These are phyloP conservation scores for Poa annua DNA, from an alignment of 176 grass and related monocot genomes.

Conservation along the genomic window DNA sequence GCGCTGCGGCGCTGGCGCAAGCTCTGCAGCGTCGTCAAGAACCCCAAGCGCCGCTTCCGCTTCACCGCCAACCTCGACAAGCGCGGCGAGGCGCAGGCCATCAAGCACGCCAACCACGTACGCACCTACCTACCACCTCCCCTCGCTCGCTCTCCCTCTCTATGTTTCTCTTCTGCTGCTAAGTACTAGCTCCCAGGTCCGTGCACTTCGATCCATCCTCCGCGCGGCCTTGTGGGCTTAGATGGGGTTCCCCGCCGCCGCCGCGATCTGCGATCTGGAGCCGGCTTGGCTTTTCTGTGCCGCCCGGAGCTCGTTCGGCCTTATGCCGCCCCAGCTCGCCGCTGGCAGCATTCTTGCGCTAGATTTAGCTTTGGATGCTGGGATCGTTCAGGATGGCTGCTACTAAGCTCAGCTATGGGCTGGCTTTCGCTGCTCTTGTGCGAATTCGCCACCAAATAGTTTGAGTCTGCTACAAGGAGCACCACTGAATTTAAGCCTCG, in stretches of 20 bases:
- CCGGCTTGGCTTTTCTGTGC: neutral
- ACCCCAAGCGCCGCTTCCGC: conserved; percentile 90
- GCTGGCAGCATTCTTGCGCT: neutral
- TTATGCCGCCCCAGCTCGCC: neutral
- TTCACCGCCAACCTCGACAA: conserved; percentile 97
- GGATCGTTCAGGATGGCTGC: neutral
- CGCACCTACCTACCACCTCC: neutral
- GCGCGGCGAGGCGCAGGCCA: conserved; percentile 74
- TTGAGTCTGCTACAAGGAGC: neutral
- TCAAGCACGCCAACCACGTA: conserved; percentile 89
- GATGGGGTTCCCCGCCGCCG: neutral
- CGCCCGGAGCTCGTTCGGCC: neutral
- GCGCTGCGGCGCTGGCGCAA: conserved; percentile 84
- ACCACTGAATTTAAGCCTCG: neutral
- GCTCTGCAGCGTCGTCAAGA: conserved; percentile 90
- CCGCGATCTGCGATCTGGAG: conserved; percentile 49
- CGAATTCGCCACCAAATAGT: neutral
- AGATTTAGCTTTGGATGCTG: conserved; percentile 12
- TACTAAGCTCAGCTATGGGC: neutral
- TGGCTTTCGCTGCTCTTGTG: neutral
- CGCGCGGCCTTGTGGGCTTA: neutral
- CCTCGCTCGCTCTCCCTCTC: too few species aligned
- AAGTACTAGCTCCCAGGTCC: neutral
- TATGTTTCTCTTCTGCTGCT: neutral
- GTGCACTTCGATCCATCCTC: neutral